phyloP scores from a whole-genome alignment of 192 early-diverging fungal genomes.

The Coemansia sp. region DNA sequence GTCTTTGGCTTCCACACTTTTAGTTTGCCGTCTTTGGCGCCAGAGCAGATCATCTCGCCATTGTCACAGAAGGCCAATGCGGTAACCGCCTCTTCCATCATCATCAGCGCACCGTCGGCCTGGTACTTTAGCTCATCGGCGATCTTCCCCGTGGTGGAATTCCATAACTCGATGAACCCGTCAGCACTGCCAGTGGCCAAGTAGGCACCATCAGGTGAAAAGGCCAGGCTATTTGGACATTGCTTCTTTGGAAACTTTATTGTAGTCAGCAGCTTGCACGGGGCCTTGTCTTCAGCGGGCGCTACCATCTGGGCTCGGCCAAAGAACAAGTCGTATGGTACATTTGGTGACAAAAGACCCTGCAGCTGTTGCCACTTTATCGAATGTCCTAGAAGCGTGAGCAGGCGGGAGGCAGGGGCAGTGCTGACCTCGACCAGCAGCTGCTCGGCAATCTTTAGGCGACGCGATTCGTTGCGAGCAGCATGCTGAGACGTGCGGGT shows the following conservation, averaged over 20 bases:
- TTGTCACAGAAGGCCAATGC: slow-evolving; percentile 72
- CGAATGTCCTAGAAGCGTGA: slow-evolving; percentile 82
- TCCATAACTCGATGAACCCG: slow-evolving; percentile 97
- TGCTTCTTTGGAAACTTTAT: slow-evolving; percentile 95
- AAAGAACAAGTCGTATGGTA: slow-evolving; percentile 78
- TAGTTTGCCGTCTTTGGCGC: slow-evolving; percentile 81
- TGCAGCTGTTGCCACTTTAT: slow-evolving; percentile 88
- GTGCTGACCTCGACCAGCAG: slow-evolving; percentile 20
- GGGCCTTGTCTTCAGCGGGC: slow-evolving; percentile 73
- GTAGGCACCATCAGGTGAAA: slow-evolving; percentile 81
- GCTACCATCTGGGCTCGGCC: slow-evolving; percentile 62
- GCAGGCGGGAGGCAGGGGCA: slow-evolving; percentile 74
- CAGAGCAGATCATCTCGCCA: slow-evolving; percentile 79
- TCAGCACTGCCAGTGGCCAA: slow-evolving; percentile 87
- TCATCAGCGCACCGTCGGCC: slow-evolving; percentile 77
- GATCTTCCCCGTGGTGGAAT: slow-evolving; percentile 87
- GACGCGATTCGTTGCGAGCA: slow-evolving; percentile 64
- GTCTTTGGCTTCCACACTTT: slow-evolving; percentile 83
- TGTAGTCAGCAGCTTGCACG: slow-evolving; percentile 67
- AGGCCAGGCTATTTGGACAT: slow-evolving; percentile 71
- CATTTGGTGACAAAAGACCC: slow-evolving; percentile 69
- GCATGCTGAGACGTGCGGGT: slow-evolving; percentile 37
- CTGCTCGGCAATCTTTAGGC: slow-evolving; percentile 73
- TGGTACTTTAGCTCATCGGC: slow-evolving; percentile 89
- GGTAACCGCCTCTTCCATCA: slow-evolving; percentile 85